phyloP scores from a whole-genome alignment of 2,329 filamentous ascomycete species.

The Pyrenophora seminiperda region DNA sequence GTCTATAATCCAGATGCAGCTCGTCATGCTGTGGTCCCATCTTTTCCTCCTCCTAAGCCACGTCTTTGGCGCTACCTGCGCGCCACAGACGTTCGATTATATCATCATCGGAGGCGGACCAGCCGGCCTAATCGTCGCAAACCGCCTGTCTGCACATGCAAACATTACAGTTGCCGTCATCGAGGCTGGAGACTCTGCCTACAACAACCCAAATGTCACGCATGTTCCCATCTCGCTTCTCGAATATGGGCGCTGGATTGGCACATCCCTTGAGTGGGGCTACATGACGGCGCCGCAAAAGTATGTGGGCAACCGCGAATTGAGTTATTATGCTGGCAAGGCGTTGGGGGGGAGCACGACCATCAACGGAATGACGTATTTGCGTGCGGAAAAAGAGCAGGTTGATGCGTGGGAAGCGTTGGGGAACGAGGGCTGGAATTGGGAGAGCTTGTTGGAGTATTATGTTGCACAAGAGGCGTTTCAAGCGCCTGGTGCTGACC shows the following conservation, averaged over 20 bases:
- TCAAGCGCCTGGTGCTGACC: constrained; percentile 21
- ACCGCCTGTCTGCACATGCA: constrained; percentile 33
- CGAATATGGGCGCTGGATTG: constrained; percentile 31
- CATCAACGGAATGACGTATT: constrained; percentile 52
- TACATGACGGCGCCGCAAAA: constrained; percentile 49
- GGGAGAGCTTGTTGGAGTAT: constrained; percentile 36
- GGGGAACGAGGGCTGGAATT: constrained; percentile 44
- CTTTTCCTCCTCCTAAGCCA: neutral
- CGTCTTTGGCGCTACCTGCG: constrained; percentile 10
- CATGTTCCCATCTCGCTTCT: constrained; percentile 21
- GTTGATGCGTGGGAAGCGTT: constrained; percentile 43
- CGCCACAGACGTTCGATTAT: constrained; percentile 35
- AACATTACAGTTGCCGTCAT: constrained; percentile 35
- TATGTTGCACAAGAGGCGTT: constrained; percentile 38
- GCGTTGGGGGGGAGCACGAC: constrained; percentile 51
- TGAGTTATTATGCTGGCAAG: constrained; percentile 49
- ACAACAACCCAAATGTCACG: constrained; percentile 40
- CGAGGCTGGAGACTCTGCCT: constrained; percentile 42
- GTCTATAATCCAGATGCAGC: too few relatives aligned
- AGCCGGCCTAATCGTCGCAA: constrained; percentile 42
- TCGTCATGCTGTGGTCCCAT: constrained; percentile 5
- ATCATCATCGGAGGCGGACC: constrained; percentile 43
- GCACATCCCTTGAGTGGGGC: constrained; percentile 49
- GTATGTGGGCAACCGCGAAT: constrained; percentile 36
- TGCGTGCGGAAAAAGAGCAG: constrained; percentile 41